A percentile compares a stretch with the other conserved stretches of the same genome.
Evolutionary conservation across 2,329 filamentous ascomycete species (phyloP).

Genomic region (Diplodia mutila): DNA sequence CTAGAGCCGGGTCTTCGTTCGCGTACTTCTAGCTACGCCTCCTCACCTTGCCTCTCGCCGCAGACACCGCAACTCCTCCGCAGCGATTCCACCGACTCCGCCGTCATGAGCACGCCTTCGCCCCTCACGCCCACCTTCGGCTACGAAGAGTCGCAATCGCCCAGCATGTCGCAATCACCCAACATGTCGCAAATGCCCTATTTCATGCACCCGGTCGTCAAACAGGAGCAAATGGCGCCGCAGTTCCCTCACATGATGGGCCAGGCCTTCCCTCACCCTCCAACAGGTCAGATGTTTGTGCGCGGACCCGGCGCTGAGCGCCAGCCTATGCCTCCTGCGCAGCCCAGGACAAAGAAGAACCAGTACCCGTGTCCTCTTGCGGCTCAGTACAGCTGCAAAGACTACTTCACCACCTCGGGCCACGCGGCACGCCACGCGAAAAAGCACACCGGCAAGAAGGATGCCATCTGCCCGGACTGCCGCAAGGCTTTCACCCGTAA

Average conservation of each 20-base stretch:
- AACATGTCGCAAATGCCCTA: conserved; percentile 12
- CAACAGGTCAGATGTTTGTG: conserved; percentile 11
- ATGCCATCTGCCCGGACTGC: conserved; percentile 71
- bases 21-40: conserved; percentile 49
- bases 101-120: conserved; percentile 48
- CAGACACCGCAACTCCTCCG: conserved; percentile 52
- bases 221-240: not conserved
- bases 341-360: conserved; percentile 59
- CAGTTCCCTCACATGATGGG: conserved; percentile 2
- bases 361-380: conserved; percentile 75
- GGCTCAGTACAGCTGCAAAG: conserved; percentile 71
- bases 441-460: conserved; percentile 81
- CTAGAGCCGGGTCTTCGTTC: conserved; percentile 42
- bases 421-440: conserved; percentile 85
- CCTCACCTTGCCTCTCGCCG: conserved; percentile 52
- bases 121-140: conserved; percentile 51
- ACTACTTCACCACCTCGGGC: conserved; percentile 82
- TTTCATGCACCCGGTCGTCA: not conserved
- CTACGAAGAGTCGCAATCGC: conserved; percentile 28
- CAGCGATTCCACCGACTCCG: conserved; percentile 52
- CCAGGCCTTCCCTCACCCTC: conserved; percentile 26
- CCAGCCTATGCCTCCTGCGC: conserved; percentile 50
- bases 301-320: conserved; percentile 35
- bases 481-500: conserved; percentile 79
- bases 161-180: not conserved